Conservation (phyloP, 331 rosid species). For the Pyrus hybrid region DNA sequence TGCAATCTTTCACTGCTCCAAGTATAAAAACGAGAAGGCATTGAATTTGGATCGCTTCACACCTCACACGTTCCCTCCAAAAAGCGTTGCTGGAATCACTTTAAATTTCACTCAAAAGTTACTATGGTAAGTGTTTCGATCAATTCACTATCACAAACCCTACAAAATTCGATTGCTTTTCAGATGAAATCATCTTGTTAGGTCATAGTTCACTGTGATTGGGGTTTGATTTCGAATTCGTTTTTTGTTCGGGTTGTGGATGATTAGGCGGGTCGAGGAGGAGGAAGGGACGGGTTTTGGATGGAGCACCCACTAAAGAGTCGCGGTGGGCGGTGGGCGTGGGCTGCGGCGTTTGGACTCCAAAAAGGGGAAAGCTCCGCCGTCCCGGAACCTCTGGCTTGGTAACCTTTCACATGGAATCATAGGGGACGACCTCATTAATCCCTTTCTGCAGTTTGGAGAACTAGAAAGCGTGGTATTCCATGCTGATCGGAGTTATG, state of each 20-base stretch:
- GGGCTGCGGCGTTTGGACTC: slow-evolving; percentile 15
- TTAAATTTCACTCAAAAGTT: not conserved
- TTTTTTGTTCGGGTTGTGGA: not conserved
- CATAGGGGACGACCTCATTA: slow-evolving; percentile 55
- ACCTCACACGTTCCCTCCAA: not conserved
- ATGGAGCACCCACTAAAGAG: slow-evolving; percentile 23
- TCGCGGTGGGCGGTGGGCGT: not conserved
- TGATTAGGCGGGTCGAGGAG: slow-evolving; percentile 26
- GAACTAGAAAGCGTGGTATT: slow-evolving; percentile 72
- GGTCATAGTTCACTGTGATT: not conserved
- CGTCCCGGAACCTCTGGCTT: slow-evolving; percentile 73
- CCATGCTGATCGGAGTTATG: slow-evolving; percentile 79
- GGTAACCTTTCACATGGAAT: slow-evolving; percentile 57
- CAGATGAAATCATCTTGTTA: not conserved
- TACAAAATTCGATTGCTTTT: not conserved
- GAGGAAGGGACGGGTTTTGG: slow-evolving; percentile 39
- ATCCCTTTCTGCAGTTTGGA: slow-evolving; percentile 59
- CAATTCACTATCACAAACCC: not conserved
- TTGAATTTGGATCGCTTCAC: not conserved
- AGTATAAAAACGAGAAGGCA: not conserved
- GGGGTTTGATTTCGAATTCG: not conserved
- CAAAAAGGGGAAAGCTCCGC: slow-evolving; percentile 25
- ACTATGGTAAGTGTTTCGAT: not conserved
- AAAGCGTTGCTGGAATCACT: not conserved
- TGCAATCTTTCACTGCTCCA: not conserved